Conservation (phyloP, 2,329 filamentous ascomycete genomes). For the Sclerotinia glacialis region DNA sequence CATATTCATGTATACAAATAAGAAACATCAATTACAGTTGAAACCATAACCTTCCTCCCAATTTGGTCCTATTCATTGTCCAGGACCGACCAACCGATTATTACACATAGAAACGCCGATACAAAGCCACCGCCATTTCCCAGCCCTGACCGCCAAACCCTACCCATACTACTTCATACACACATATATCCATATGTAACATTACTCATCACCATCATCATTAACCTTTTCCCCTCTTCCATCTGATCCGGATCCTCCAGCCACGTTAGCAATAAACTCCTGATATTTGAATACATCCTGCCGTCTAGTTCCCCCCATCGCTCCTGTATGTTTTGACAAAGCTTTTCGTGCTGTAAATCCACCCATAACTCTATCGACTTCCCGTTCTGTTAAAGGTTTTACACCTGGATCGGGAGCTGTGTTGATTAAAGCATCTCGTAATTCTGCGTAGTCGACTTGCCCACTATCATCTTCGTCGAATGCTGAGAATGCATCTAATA, state of each 20-base stretch:
- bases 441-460: slow-evolving; percentile 78
- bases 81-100: slow-evolving; percentile 15
- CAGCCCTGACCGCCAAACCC: slow-evolving; percentile 5
- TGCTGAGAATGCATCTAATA: slow-evolving; percentile 86
- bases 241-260: slow-evolving; percentile 34
- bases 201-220: slow-evolving; percentile 23
- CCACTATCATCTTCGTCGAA: slow-evolving; percentile 96
- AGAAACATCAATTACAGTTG: slow-evolving; percentile 2
- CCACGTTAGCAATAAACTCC: slow-evolving; percentile 67
- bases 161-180: slow-evolving; percentile 12
- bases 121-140: slow-evolving; percentile 5
- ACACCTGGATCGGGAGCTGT: slow-evolving; percentile 74
- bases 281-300: slow-evolving; percentile 92
- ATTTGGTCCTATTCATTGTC: slow-evolving; percentile 6
- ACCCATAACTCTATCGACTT: slow-evolving; percentile 83
- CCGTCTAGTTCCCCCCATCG: slow-evolving; percentile 53
- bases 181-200: slow-evolving; percentile 20
- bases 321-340: slow-evolving; percentile 61
- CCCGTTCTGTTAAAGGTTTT: slow-evolving; percentile 60
- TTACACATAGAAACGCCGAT: slow-evolving; percentile 17
- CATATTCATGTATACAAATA: neutral
- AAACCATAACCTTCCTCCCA: slow-evolving; percentile 18
- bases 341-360: slow-evolving; percentile 82
- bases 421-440: slow-evolving; percentile 78
- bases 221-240: slow-evolving; percentile 29